These are phyloP conservation scores for Cryptococcus floricola DNA, from an alignment of 1,284 basidiomycete genomes.

Conservation along the genomic window DNA sequence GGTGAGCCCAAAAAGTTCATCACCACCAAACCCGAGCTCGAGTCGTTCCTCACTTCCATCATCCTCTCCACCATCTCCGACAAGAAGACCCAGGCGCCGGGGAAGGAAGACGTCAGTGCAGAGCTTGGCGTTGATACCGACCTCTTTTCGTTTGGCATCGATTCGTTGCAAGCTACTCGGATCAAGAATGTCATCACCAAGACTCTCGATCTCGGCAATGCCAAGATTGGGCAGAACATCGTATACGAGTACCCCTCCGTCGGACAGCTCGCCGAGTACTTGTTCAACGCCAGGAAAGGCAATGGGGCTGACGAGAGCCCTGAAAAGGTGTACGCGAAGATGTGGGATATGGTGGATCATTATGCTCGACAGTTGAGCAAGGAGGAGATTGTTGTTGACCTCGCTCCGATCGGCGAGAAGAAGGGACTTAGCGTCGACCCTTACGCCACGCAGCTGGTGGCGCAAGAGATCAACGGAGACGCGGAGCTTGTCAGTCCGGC, in stretches of 20 bases:
- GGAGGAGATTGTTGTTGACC: too few relatives aligned
- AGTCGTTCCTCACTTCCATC: constrained; percentile 48
- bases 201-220: constrained; percentile 49
- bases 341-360: constrained; percentile 52
- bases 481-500: too few relatives aligned
- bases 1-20: constrained; percentile 47
- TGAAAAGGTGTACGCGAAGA: constrained; percentile 42
- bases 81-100: constrained; percentile 31
- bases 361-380: constrained; percentile 38
- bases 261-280: constrained; percentile 27
- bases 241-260: constrained; percentile 48
- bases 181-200: constrained; percentile 56
- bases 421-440: too few relatives aligned
- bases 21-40: constrained; percentile 38
- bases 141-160: constrained; percentile 53
- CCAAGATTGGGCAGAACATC: constrained; percentile 51
- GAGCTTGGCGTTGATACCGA: constrained; percentile 51
- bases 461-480: too few relatives aligned
- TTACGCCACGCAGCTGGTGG: too few relatives aligned
- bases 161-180: constrained; percentile 58
- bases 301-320: constrained; percentile 14
- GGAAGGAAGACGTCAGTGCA: constrained; percentile 35
- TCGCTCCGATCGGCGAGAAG: too few relatives aligned
- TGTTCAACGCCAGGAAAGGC: constrained; percentile 38
- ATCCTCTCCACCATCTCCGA: constrained; percentile 47